These are phyloP conservation scores for Carnegiea gigantea DNA, from an alignment of 179 eudicot species.

Conservation along the genomic window DNA sequence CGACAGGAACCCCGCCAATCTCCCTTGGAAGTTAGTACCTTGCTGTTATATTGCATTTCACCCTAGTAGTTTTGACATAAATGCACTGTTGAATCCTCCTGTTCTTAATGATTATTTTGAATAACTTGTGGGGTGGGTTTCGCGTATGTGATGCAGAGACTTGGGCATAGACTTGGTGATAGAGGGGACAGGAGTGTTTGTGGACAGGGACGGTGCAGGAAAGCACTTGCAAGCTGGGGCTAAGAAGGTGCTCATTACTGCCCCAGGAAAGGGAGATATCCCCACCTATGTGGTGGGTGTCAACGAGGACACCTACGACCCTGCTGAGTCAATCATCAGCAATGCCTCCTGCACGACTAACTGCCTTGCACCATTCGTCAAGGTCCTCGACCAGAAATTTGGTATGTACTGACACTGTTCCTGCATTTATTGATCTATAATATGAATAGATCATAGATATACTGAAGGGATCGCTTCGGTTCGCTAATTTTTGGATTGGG, in stretches of 20 bases:
- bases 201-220: constrained; percentile 91
- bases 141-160: constrained; percentile 46
- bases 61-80: neutral
- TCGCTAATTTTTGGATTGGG: too few species aligned
- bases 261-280: constrained; percentile 84
- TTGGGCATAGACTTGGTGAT: constrained; percentile 84
- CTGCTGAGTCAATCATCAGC: constrained; percentile 7
- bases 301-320: constrained; percentile 51
- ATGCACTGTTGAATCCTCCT: neutral
- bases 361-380: constrained; percentile 98
- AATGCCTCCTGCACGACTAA: constrained; percentile 94
- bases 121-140: neutral
- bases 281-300: constrained; percentile 96
- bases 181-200: constrained; percentile 98
- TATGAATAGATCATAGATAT: neutral
- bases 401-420: constrained; percentile 3
- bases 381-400: constrained; percentile 76
- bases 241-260: constrained; percentile 82
- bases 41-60: neutral
- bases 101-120: neutral
- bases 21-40: constrained; percentile 77
- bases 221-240: constrained; percentile 22
- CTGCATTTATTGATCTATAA: neutral
- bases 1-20: constrained; percentile 76
- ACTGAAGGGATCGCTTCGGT: too few species aligned